Conservation (phyloP, 345 rosid species). For the Punica granatum region DNA sequence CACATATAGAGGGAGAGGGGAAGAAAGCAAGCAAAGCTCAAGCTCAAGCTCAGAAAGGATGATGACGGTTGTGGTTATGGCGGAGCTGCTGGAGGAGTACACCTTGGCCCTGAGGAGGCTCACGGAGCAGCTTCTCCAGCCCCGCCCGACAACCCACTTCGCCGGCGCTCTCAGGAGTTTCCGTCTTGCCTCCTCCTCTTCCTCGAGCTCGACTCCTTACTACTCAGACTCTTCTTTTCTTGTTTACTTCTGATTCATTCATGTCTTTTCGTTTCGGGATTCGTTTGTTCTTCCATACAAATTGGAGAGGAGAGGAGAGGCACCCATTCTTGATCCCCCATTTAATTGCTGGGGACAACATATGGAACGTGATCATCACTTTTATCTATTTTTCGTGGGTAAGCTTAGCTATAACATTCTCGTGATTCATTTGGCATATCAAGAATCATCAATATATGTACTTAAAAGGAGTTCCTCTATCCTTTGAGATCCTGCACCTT, state of each 20-base stretch:
- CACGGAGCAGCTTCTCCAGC: conserved; percentile 13
- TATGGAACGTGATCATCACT: not conserved
- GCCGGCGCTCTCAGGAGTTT: conserved; percentile 2
- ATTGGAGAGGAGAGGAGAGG: too few species aligned
- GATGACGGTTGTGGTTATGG: conserved; percentile 14
- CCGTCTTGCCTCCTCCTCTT: not conserved
- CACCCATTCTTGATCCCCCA: not conserved
- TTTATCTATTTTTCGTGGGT: not conserved
- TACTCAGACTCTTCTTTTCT: conserved; percentile 12
- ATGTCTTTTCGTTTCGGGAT: not conserved
- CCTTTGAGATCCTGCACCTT: too few species aligned
- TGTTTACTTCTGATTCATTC: conserved; percentile 13
- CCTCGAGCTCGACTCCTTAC: not conserved
- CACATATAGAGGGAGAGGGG: not conserved
- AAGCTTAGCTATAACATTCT: too few species aligned
- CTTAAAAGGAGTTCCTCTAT: too few species aligned
- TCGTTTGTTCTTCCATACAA: conserved; percentile 4
- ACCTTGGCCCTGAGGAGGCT: conserved; percentile 11
- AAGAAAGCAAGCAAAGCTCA: not conserved
- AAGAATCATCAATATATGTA: too few species aligned
- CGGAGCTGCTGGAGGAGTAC: conserved; percentile 17
- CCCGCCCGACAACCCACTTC: not conserved
- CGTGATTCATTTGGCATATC: too few species aligned
- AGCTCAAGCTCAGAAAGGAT: not conserved
- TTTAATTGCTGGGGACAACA: not conserved